phyloP scores from a whole-genome alignment of 805 yeast genomes.

The Priceomyces carsonii region DNA sequence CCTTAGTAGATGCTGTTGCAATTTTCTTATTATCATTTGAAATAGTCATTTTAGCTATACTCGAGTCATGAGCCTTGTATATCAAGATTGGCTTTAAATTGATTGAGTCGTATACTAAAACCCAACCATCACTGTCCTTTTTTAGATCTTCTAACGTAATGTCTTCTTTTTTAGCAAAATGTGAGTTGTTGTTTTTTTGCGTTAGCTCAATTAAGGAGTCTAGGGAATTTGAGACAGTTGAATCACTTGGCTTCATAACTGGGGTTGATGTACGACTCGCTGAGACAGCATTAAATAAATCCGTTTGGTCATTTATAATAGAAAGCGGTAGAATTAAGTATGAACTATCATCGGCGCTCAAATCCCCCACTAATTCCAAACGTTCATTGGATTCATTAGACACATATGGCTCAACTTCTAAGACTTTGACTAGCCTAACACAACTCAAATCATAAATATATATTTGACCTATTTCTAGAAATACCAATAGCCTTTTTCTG shows the following conservation, averaged over 20 bases:
- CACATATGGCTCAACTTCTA: slow-evolving; percentile 24
- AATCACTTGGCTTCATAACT: slow-evolving; percentile 19
- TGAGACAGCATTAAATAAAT: slow-evolving; percentile 24
- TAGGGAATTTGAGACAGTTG: slow-evolving; percentile 14
- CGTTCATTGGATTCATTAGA: slow-evolving; percentile 6
- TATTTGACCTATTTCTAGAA: slow-evolving; percentile 72
- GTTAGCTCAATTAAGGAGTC: slow-evolving; percentile 26
- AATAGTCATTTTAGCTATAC: slow-evolving; percentile 31
- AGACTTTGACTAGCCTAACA: slow-evolving; percentile 65
- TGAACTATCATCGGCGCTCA: slow-evolving; percentile 37
- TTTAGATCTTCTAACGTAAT: slow-evolving; percentile 29
- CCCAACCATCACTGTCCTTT: slow-evolving; percentile 33
- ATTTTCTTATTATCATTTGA: slow-evolving; percentile 26
- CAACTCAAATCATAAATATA: slow-evolving; percentile 88
- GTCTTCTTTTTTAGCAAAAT: slow-evolving; percentile 12
- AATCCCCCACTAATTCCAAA: slow-evolving; percentile 31
- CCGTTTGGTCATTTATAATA: slow-evolving; percentile 29
- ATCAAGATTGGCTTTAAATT: slow-evolving; percentile 29
- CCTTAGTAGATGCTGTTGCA: slow-evolving; percentile 45
- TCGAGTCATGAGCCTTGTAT: slow-evolving; percentile 42
- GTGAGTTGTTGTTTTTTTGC: slow-evolving; percentile 18
- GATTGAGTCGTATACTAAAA: slow-evolving; percentile 41
- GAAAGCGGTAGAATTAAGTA: slow-evolving; percentile 35
- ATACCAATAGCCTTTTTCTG: slow-evolving; percentile 76
- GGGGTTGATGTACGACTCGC: slow-evolving; percentile 7